Conservation (phyloP, 306 rosid genomes). For the Vigna hirtella region DNA sequence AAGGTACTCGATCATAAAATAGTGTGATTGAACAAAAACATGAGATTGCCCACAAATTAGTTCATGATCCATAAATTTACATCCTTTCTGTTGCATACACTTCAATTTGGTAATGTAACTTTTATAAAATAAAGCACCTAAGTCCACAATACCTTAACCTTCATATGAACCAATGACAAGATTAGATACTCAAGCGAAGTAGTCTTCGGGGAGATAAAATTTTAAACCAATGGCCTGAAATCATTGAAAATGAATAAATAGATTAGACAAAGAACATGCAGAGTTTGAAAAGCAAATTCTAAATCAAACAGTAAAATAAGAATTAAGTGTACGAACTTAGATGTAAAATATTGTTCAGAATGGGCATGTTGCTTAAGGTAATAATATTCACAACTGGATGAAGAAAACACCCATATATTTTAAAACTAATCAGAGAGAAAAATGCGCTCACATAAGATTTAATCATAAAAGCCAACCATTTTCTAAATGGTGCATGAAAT, state of each 20-base stretch:
- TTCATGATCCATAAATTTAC: slow-evolving; percentile 21
- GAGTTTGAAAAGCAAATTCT: slow-evolving; percentile 17
- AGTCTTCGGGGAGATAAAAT: slow-evolving; percentile 80
- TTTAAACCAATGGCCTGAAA: slow-evolving; percentile 82
- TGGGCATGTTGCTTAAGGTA: slow-evolving; percentile 12
- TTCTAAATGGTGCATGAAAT: slow-evolving; percentile 15
- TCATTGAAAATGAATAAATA: slow-evolving; percentile 34
- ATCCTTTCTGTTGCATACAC: slow-evolving; percentile 2
- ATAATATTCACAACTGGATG: slow-evolving; percentile 23
- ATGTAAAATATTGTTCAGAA: not conserved
- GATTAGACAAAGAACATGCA: slow-evolving; percentile 19
- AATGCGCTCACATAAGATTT: not conserved
- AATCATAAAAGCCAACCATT: not conserved
- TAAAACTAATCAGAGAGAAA: not conserved
- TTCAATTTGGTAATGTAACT: not conserved
- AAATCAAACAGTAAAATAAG: slow-evolving; percentile 15
- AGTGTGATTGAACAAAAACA: not conserved
- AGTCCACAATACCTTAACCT: not conserved
- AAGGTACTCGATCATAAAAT: not conserved
- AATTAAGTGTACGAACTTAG: not conserved
- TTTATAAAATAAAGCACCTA: slow-evolving; percentile 2
- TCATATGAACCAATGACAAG: slow-evolving; percentile 22
- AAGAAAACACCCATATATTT: not conserved
- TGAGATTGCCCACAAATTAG: slow-evolving; percentile 10
- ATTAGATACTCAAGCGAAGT: slow-evolving; percentile 51